Evolutionary conservation across 2,329 filamentous ascomycete genomes (phyloP), one percentile per base, ranked within the genome.

Genomic region (Aspergillus glaucus): DNA sequence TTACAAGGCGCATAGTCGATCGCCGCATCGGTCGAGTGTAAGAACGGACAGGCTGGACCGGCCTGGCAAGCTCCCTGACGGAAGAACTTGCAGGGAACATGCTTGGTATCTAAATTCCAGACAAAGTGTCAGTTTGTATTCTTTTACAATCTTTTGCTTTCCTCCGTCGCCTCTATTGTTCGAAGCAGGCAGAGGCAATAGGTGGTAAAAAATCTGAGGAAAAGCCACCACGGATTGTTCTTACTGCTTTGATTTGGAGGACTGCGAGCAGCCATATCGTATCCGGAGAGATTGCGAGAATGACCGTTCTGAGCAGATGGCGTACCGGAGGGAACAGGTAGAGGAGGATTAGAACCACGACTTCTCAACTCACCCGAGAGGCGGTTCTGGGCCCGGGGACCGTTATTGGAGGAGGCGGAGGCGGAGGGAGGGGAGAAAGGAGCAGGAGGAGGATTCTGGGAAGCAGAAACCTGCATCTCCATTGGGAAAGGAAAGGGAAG

Each of bases 71-170:
- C 85, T 68, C 92, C 91, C 75, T 95, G 89, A 47, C 90, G 85
- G 73, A 93, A 98, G 86, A 98, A 98, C 79, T 97, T 97, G 86
- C 93, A 98, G 36, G 93, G 93, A 41, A 98, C 93, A 75, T 97
- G 93, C 53, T 91, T 87, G 15, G 93, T 95, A 71, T 95, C 92
- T 96, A 54, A 44, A 44, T 36, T 17, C 17, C 55, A 24, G 21
- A 2, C 24, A 26, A 12, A 43, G 8, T 5, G 21, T 36, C 17
- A 44, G 43, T 14, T 36, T 21, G 1, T 21, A n/a, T 19, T 22
- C 42, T 24, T 32, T 32, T 44, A 15, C 17, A 6, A 2, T 17
- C n/a, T 36, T 17, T 36, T 36, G 6, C n/a, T 36, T n/a, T 9
- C 34, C 3, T 17, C 5, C n/a, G 9, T 14, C 17, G 9, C 9